These are phyloP conservation scores for Nemania diffusa DNA, from an alignment of 2,329 filamentous ascomycete genomes.

Conservation along the genomic window DNA sequence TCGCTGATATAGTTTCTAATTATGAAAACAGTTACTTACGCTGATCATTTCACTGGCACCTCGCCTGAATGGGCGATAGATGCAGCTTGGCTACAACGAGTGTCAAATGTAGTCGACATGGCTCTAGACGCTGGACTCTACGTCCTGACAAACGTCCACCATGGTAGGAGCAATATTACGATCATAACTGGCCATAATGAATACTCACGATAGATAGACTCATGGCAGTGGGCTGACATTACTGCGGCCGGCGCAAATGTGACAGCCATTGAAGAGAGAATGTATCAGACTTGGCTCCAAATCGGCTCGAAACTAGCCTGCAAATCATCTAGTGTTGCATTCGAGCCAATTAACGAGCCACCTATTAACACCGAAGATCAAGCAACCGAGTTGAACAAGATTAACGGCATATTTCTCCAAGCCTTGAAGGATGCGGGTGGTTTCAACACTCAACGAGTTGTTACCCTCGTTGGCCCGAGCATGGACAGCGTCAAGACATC, in stretches of 20 bases:
- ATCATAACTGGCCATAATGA: neutral
- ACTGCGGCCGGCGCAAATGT: conserved; percentile 58
- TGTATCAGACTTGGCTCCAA: conserved; percentile 67
- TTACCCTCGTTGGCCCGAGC: conserved; percentile 63
- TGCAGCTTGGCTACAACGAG: conserved; percentile 64
- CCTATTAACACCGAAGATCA: conserved; percentile 62
- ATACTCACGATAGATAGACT: conserved; percentile 52
- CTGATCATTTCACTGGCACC: conserved; percentile 63
- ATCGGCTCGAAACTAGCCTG: conserved; percentile 65
- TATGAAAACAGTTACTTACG: conserved; percentile 61
- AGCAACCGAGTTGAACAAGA: conserved; percentile 61
- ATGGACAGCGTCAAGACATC: conserved; percentile 64
- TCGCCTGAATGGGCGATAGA: conserved; percentile 66
- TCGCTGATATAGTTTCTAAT: neutral
- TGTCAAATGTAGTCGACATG: conserved; percentile 67
- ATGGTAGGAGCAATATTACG: conserved; percentile 48
- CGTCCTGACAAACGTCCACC: conserved; percentile 67
- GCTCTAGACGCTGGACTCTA: conserved; percentile 61
- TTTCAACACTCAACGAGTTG: conserved; percentile 64
- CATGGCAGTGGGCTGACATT: conserved; percentile 67
- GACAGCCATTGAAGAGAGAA: conserved; percentile 65
- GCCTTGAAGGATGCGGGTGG: conserved; percentile 65
- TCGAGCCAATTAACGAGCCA: conserved; percentile 70
- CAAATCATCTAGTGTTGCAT: conserved; percentile 63
- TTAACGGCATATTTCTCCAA: conserved; percentile 67